Conservation (phyloP, 129 eudicot genomes). For the Lactuca sativa region DNA sequence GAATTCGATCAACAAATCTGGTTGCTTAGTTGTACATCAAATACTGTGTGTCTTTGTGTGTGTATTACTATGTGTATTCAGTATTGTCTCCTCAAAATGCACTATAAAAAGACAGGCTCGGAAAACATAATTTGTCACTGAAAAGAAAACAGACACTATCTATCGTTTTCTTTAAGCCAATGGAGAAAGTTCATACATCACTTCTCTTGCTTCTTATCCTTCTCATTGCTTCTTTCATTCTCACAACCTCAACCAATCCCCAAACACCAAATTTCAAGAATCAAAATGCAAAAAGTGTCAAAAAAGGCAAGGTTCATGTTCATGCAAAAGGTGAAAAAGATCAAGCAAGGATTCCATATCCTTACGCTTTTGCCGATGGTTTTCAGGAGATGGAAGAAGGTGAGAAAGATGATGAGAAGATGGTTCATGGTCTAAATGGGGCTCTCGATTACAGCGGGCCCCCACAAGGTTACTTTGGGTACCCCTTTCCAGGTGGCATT, state of each 20-base stretch:
- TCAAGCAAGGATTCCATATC: conserved; percentile 1
- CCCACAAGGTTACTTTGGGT: background rate
- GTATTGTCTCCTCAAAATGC: background rate
- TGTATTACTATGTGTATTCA: too few relatives aligned
- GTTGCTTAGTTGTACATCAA: background rate
- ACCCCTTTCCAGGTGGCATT: background rate
- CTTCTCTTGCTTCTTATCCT: conserved; percentile 6
- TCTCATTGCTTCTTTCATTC: conserved; percentile 1
- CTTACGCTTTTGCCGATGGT: background rate
- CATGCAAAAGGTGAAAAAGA: background rate
- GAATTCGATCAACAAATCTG: too few relatives aligned
- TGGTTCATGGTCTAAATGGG: background rate
- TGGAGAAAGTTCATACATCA: conserved; percentile 13
- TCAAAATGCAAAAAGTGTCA: conserved; percentile 4
- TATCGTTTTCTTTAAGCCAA: background rate
- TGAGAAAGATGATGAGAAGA: background rate
- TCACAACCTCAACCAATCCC: conserved; percentile 9
- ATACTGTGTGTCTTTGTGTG: background rate
- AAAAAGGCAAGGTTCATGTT: too few relatives aligned
- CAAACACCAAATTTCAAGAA: background rate
- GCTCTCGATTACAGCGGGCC: background rate
- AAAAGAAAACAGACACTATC: background rate
- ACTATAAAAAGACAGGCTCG: background rate
- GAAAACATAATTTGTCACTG: background rate
- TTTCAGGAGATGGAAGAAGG: background rate